Evolutionary conservation across 805 yeast genomes (phyloP), one percentile per base, ranked within the genome.

Genomic region (Lachancea waltii): DNA sequence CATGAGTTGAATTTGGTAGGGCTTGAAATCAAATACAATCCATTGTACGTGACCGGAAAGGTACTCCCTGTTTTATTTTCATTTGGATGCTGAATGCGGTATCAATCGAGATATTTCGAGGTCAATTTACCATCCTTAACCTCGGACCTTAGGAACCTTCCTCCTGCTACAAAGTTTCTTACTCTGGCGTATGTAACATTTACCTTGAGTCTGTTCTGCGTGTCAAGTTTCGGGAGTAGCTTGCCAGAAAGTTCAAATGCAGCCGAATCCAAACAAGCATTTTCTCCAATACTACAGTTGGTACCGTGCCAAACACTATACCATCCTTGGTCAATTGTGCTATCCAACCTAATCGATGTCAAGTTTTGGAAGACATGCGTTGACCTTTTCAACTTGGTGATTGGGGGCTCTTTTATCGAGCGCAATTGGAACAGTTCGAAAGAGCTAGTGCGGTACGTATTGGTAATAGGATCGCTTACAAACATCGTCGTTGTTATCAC

Each of bases 371-470:
- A 71, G 28, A 72, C 72, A 42, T 3, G 71, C 11, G 37, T 71
- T 4, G 75, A 78, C 19, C 45, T 75, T 32, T 53, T 65, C 34
- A 75, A 73, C 48, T 60, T 79, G 24, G 42, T 73, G 9, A 49
- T 81, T n/a, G 70, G 81, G 24, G 85, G 85, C 3, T 65, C 72
- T 36, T 81, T 77, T 60, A 69, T 80, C 46, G 89, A 81, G 51
- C 69, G 70, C 43, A 68, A 73, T 27, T 81, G 89, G 87, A 75
- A 81, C 3, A 50, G 74, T 20, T 43, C 58, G 1, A 61, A 53
- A 30, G 82, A 77, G 46, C 62, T 75, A 44, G 48, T 69, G 10
- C 66, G 65, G 45, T 80, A 76, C 52, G 53, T 73, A 6, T 31
- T 67, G 6, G 53, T 70, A 4, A 59, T 73, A 18, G 77, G 85